These are phyloP conservation scores for Fragaria iinumae DNA, from an alignment of 306 rosid genomes.

Conservation along the genomic window DNA sequence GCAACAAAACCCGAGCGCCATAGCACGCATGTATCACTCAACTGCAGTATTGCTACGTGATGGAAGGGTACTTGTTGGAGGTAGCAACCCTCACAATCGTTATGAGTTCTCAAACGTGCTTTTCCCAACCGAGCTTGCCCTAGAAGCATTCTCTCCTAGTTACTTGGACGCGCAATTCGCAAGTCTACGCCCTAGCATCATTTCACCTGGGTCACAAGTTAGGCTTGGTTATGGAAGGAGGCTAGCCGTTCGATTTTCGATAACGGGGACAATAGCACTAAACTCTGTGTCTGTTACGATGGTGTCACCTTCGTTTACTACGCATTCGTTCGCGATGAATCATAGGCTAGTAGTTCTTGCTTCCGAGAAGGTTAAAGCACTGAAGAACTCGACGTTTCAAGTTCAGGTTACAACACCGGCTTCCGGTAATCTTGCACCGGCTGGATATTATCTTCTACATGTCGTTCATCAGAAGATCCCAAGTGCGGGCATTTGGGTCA, in stretches of 20 bases:
- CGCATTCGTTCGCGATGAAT: slow-evolving; percentile 33
- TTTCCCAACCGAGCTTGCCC: slow-evolving; percentile 40
- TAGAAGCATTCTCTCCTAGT: slow-evolving; percentile 41
- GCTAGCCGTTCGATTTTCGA: slow-evolving; percentile 22
- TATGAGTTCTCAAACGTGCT: slow-evolving; percentile 48
- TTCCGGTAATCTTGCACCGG: slow-evolving; percentile 40
- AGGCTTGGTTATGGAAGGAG: slow-evolving; percentile 19
- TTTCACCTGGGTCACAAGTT: slow-evolving; percentile 16
- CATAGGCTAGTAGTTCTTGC: slow-evolving; percentile 54
- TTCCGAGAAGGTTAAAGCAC: not conserved
- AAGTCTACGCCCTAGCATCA: slow-evolving; percentile 26
- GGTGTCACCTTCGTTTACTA: slow-evolving; percentile 60
- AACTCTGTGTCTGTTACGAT: slow-evolving; percentile 41
- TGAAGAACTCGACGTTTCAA: slow-evolving; percentile 44
- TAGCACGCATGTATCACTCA: slow-evolving; percentile 63
- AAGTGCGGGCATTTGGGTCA: not conserved
- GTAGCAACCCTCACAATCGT: slow-evolving; percentile 53
- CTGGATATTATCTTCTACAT: not conserved
- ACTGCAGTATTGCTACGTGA: slow-evolving; percentile 59
- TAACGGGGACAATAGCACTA: not conserved
- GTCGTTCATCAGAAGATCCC: not conserved
- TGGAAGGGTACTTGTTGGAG: slow-evolving; percentile 63
- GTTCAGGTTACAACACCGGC: slow-evolving; percentile 20
- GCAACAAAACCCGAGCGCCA: slow-evolving; percentile 32
- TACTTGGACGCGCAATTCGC: slow-evolving; percentile 28